These are phyloP conservation scores for Verticillium isaacii DNA, from an alignment of 2,329 filamentous ascomycete genomes.

Conservation along the genomic window DNA sequence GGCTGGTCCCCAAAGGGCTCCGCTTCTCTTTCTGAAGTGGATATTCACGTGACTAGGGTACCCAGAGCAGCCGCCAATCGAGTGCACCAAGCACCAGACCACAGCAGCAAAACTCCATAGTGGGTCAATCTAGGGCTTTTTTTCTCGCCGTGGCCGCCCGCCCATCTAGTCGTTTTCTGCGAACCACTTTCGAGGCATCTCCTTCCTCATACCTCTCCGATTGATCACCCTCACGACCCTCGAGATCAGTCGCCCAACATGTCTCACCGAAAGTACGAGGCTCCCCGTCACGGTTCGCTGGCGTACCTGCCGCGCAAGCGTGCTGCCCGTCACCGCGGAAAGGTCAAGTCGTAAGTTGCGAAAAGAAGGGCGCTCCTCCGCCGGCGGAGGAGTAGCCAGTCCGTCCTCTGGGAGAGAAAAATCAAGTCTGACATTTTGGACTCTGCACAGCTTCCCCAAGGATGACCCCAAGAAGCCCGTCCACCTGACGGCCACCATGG, in stretches of 20 bases:
- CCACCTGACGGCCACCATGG: constrained; percentile 96
- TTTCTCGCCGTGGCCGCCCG: background rate
- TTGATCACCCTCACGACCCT: constrained; percentile 1
- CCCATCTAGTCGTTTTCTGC: background rate
- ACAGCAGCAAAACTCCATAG: background rate
- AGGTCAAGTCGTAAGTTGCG: constrained; percentile 91
- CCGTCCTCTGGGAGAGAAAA: constrained; percentile 1
- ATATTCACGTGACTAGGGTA: constrained; percentile 8
- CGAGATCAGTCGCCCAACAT: constrained; percentile 14
- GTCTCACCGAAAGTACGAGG: constrained; percentile 54
- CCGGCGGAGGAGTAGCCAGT: background rate
- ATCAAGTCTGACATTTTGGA: constrained; percentile 19
- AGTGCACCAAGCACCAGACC: background rate
- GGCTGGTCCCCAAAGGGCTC: background rate
- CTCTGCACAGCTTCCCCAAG: constrained; percentile 81
- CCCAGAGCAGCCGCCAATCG: background rate
- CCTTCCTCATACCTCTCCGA: constrained; percentile 4
- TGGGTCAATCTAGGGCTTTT: constrained; percentile 1
- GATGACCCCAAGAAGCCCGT: constrained; percentile 99
- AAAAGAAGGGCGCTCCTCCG: background rate
- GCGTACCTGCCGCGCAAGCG: constrained; percentile 87
- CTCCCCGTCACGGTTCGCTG: constrained; percentile 92
- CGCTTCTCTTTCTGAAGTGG: background rate
- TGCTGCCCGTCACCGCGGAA: constrained; percentile 88
- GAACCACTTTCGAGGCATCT: constrained; percentile 1